Percentiles rank a stretch among this genome's conserved stretches.
Conservation (phyloP, 192 early-diverging fungal genomes). For the Rhizophlyctis rosea region DNA sequence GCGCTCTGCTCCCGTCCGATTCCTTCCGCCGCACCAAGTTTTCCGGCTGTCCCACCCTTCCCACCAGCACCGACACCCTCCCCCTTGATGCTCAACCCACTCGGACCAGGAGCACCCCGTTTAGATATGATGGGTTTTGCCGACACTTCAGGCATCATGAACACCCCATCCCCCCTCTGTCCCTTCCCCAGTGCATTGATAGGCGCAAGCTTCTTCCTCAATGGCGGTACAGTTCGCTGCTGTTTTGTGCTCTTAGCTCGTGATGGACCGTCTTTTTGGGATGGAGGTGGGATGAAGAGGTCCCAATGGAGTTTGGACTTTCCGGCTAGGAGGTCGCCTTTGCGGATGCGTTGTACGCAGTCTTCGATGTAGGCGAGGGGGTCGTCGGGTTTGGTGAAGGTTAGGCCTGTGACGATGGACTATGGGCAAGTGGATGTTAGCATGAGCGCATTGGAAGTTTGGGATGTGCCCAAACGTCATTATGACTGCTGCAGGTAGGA, state of each 20-base stretch:
- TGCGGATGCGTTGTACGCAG: conserved; percentile 41
- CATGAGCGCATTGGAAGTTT: not conserved
- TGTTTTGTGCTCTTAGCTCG: conserved; percentile 17
- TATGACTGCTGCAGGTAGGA: not conserved
- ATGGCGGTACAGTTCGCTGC: not conserved
- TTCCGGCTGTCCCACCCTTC: conserved; percentile 2
- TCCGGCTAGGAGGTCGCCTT: conserved; percentile 18
- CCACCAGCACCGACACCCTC: not conserved
- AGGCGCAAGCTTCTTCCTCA: conserved; percentile 25
- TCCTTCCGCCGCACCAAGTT: not conserved
- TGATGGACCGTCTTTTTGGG: conserved; percentile 14
- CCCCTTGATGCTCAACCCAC: not conserved
- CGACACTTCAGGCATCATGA: conserved; percentile 18
- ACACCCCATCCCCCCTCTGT: conserved; percentile 10
- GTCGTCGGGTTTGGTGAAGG: conserved; percentile 42
- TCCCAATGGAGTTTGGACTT: conserved; percentile 42
- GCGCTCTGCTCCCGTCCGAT: not conserved
- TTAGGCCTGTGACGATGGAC: conserved; percentile 49
- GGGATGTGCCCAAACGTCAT: too few relatives aligned
- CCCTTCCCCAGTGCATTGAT: conserved; percentile 13
- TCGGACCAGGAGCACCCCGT: not conserved
- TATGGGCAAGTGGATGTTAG: not conserved
- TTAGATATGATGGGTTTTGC: conserved; percentile 10
- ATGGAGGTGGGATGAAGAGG: conserved; percentile 38
- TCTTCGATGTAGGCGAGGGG: conserved; percentile 54